Evolutionary conservation across 495 filamentous ascomycete species (phyloP).

Genomic region (Penicillium silybi): DNA sequence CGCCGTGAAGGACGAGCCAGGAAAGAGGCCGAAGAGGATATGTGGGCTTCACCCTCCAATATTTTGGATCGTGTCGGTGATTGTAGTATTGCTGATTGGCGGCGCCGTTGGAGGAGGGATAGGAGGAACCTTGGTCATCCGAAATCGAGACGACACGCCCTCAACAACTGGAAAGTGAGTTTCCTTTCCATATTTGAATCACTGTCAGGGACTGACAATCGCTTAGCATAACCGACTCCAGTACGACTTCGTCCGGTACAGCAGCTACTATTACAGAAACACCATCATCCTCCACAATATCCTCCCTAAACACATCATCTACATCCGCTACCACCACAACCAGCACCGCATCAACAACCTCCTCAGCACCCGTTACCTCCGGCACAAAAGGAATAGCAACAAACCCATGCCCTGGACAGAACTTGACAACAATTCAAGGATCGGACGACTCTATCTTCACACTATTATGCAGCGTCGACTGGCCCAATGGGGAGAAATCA

Average conservation of each 20-base stretch:
- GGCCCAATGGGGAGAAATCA: background rate
- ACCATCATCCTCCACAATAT: background rate
- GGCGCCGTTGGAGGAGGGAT: slow-evolving; percentile 1
- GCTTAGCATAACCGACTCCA: too few species aligned
- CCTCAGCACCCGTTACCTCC: slow-evolving; percentile 2
- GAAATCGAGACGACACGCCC: background rate
- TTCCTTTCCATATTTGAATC: background rate
- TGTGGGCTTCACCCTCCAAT: background rate
- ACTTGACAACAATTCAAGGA: background rate
- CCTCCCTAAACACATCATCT: background rate
- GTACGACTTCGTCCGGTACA: background rate
- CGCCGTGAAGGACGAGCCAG: too few species aligned
- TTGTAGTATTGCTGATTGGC: background rate
- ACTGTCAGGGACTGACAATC: background rate
- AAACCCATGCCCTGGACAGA: slow-evolving; percentile 3
- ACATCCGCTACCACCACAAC: background rate
- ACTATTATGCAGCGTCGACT: slow-evolving; percentile 4
- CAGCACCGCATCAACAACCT: background rate
- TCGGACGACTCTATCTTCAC: slow-evolving; percentile 5
- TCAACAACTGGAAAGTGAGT: background rate
- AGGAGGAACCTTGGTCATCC: background rate
- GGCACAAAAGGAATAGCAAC: slow-evolving; percentile 3
- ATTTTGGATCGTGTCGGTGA: background rate
- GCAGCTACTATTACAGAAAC: background rate
- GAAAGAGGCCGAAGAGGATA: background rate